These are phyloP conservation scores for Vigna radiata DNA, from an alignment of 306 rosid genomes.

Conservation along the genomic window DNA sequence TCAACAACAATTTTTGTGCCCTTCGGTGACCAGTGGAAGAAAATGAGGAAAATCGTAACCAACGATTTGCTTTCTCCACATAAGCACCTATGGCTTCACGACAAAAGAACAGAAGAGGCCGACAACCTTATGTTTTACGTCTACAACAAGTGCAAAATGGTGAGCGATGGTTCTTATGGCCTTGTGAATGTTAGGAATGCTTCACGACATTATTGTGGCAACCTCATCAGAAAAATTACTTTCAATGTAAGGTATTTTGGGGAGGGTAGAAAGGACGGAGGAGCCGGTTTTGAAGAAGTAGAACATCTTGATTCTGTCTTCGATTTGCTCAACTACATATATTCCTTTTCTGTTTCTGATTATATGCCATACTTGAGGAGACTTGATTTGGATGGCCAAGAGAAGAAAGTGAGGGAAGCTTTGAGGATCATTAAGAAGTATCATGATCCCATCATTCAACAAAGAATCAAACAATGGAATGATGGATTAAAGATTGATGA, in stretches of 20 bases:
- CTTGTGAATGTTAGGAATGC: conserved; percentile 39
- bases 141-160: conserved; percentile 30
- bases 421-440: conserved; percentile 29
- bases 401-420: conserved; percentile 32
- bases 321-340: conserved; percentile 32
- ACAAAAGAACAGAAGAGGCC: too few relatives aligned
- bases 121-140: conserved; percentile 47
- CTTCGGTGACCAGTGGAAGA: too few relatives aligned
- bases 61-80: conserved; percentile 14
- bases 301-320: conserved; percentile 45
- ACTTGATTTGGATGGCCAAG: conserved; percentile 53
- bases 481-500: conserved; percentile 38
- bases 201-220: conserved; percentile 44
- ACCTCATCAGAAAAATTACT: conserved; percentile 42
- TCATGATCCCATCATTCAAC: conserved; percentile 49
- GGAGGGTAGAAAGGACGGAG: conserved; percentile 48
- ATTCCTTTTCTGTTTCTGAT: conserved; percentile 49
- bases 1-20: too few relatives aligned
- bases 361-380: conserved; percentile 52
- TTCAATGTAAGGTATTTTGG: conserved; percentile 55
- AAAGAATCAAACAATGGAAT: conserved; percentile 46
- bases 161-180: not conserved
- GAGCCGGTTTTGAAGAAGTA: conserved; percentile 52
- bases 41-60: too few relatives aligned
- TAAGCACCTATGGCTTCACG: not conserved